These are phyloP conservation scores for Metschnikowia chrysomelidarum DNA, from an alignment of 805 yeast genomes.

Conservation along the genomic window DNA sequence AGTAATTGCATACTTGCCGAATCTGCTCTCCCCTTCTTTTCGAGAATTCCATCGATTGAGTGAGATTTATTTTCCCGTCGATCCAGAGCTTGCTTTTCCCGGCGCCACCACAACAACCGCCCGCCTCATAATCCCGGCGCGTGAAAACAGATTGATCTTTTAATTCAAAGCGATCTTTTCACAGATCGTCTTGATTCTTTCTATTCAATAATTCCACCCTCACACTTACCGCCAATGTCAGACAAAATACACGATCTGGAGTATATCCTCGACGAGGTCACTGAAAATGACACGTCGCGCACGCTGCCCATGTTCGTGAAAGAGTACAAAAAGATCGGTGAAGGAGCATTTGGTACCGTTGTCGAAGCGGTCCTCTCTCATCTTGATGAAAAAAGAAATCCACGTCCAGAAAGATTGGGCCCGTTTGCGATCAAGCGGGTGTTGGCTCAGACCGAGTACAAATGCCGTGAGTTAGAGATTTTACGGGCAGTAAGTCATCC, in stretches of 20 bases:
- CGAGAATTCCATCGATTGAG: too few species aligned
- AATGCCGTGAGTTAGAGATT: conserved; percentile 76
- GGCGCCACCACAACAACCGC: conserved; percentile 2
- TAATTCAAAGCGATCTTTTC: too few species aligned
- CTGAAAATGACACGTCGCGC: conserved; percentile 53
- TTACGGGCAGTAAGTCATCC: conserved; percentile 77
- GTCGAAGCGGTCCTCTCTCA: conserved; percentile 61
- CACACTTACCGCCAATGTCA: too few species aligned
- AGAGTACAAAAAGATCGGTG: conserved; percentile 75
- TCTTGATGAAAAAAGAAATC: conserved; percentile 25
- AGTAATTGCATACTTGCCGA: too few species aligned
- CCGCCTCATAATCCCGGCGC: conserved; percentile 1
- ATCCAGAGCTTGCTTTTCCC: conserved; percentile 3
- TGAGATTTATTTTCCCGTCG: conserved; percentile 1
- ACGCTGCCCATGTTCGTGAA: conserved; percentile 63
- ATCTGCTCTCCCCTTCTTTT: background rate
- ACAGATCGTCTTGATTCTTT: too few species aligned
- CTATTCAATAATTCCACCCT: too few species aligned
- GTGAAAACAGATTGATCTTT: too few species aligned
- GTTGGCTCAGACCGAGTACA: conserved; percentile 85
- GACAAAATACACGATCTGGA: conserved; percentile 23
- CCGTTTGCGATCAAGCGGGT: conserved; percentile 84
- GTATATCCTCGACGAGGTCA: conserved; percentile 45
- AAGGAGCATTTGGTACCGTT: conserved; percentile 86
- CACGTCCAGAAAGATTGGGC: conserved; percentile 53